Evolutionary conservation across 2,329 filamentous ascomycete genomes (phyloP).

Genomic region (Aspergillus aculeatus): DNA sequence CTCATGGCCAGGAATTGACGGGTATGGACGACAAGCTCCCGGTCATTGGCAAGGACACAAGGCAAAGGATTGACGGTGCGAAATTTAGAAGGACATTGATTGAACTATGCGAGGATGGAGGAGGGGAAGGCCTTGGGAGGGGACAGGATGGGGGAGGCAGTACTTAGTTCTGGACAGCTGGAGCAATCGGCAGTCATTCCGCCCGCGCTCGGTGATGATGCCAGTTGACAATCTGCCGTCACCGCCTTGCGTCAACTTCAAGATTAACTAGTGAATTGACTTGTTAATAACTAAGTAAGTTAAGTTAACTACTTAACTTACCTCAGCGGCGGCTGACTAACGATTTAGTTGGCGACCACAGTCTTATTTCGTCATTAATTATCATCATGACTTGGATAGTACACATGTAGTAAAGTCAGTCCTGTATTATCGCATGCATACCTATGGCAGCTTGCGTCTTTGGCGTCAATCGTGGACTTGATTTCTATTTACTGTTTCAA

Average conservation of each 20-base stretch:
- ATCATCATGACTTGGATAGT: no score
- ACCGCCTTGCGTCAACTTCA: background rate
- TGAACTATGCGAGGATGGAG: background rate
- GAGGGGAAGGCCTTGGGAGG: constrained; percentile 1
- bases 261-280: background rate
- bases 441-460: no score
- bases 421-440: no score
- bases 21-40: constrained; percentile 22
- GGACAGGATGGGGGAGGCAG: constrained; percentile 10
- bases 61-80: background rate
- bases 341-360: no score
- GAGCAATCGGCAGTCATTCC: background rate
- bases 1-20: constrained; percentile 41
- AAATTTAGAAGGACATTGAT: constrained; percentile 21
- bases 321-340: no score
- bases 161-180: constrained; percentile 27
- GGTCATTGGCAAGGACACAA: constrained; percentile 29
- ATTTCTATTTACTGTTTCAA: background rate
- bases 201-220: background rate
- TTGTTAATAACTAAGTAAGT: no score
- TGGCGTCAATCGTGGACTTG: background rate
- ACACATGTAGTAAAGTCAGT: no score
- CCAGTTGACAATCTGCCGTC: background rate
- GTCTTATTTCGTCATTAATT: no score
- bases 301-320: background rate